A percentile compares a stretch with the other conserved stretches of the same genome.
phyloP scores from a whole-genome alignment of 2,329 filamentous ascomycete species.

The Fusarium caatingaense region DNA sequence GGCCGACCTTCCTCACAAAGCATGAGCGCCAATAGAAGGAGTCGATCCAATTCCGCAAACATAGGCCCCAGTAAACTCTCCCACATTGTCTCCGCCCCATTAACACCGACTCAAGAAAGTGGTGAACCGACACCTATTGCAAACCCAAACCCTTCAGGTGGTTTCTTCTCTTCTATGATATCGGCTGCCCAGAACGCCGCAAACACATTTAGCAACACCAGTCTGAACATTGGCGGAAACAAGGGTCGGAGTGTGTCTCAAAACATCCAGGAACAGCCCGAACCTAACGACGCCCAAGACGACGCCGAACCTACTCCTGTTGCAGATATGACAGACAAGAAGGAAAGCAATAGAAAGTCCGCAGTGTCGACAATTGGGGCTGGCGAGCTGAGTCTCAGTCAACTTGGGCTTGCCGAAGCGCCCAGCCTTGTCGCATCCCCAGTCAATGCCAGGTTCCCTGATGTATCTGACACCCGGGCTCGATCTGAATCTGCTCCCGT shows the following conservation, averaged over 20 bases:
- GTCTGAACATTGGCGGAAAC: slow-evolving; percentile 63
- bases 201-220: slow-evolving; percentile 74
- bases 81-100: slow-evolving; percentile 75
- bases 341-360: slow-evolving; percentile 73
- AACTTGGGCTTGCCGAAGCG: slow-evolving; percentile 81
- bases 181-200: slow-evolving; percentile 94
- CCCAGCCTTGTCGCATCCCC: slow-evolving; percentile 66
- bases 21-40: slow-evolving; percentile 76
- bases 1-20: slow-evolving; percentile 71
- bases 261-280: slow-evolving; percentile 42
- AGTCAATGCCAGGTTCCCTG: slow-evolving; percentile 65
- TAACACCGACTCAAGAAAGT: slow-evolving; percentile 81
- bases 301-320: slow-evolving; percentile 57
- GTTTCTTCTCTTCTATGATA: slow-evolving; percentile 95
- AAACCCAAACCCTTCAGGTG: slow-evolving; percentile 59
- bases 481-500: slow-evolving; percentile 71
- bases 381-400: slow-evolving; percentile 89
- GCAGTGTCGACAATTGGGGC: slow-evolving; percentile 90
- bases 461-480: slow-evolving; percentile 58
- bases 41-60: slow-evolving; percentile 64
- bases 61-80: slow-evolving; percentile 88
- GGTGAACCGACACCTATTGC: slow-evolving; percentile 68
- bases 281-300: slow-evolving; percentile 48
- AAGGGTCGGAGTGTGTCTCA: slow-evolving; percentile 48
- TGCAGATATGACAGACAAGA: slow-evolving; percentile 49